Evolutionary conservation across 345 rosid species (phyloP).

Genomic region (Toxicodendron radicans): DNA sequence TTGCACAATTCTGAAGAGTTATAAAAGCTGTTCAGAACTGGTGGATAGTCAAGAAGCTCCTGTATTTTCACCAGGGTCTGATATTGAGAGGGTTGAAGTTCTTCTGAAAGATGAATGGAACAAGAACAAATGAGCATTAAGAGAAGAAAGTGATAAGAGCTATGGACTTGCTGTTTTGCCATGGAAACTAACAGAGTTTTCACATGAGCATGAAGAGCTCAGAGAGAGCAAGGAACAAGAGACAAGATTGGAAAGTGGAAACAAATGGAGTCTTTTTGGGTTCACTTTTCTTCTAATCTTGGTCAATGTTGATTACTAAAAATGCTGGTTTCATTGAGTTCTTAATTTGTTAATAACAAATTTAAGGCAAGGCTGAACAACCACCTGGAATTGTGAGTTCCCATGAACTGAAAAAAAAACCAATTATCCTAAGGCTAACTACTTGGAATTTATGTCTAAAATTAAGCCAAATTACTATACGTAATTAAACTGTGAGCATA

Average conservation of each 20-base stretch:
- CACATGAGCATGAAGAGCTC: background rate
- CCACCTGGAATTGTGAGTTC: background rate
- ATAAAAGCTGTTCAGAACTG: conserved; percentile 28
- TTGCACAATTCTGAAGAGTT: conserved; percentile 42
- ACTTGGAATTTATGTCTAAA: background rate
- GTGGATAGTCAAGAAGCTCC: conserved; percentile 45
- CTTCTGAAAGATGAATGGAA: conserved; percentile 29
- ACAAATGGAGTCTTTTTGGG: background rate
- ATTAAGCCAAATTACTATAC: background rate
- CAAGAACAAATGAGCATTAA: conserved; percentile 12
- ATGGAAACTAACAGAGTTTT: conserved; percentile 16
- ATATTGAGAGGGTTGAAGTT: conserved; percentile 40
- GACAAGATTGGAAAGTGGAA: background rate
- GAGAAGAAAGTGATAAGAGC: conserved; percentile 20
- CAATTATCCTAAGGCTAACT: background rate
- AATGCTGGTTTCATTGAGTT: background rate
- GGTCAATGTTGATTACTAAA: background rate
- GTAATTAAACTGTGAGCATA: no score
- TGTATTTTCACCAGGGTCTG: conserved; percentile 41
- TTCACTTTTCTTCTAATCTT: no score
- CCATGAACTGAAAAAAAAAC: background rate
- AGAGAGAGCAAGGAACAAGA: background rate
- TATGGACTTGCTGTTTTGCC: conserved; percentile 28
- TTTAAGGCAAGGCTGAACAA: background rate
- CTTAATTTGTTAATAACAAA: background rate